Percentiles rank a stretch among this genome's conserved stretches.
Evolutionary conservation across 768 basidiomycete genomes (phyloP).

Genomic region (Asterophora parasitica): DNA sequence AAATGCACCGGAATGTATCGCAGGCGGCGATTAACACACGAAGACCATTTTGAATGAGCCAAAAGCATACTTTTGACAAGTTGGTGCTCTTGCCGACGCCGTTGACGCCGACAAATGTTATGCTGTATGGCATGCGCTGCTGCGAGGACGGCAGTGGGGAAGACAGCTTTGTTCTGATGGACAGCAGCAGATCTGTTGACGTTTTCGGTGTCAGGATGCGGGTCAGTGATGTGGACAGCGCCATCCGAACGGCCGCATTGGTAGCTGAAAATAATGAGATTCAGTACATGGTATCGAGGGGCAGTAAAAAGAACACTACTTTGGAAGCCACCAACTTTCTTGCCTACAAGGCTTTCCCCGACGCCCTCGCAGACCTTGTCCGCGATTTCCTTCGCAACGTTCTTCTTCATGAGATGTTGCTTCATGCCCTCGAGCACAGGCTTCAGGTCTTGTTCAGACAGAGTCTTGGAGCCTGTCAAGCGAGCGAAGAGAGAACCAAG

Average conservation of each 20-base stretch:
- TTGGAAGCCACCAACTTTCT: conserved; percentile 86
- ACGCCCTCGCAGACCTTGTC: conserved; percentile 94
- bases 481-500: conserved; percentile 80
- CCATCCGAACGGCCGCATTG: conserved; percentile 75
- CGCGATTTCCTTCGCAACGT: conserved; percentile 93
- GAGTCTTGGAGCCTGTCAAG: conserved; percentile 77
- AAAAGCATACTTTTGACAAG: conserved; percentile 96
- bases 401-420: conserved; percentile 97
- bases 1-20: conserved; percentile 84
- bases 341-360: conserved; percentile 84
- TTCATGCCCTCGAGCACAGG: conserved; percentile 94
- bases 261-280: conserved; percentile 49
- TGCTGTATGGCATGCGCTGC: conserved; percentile 81
- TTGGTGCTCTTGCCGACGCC: conserved; percentile 99
- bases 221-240: conserved; percentile 83
- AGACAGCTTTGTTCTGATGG: conserved; percentile 84
- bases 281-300: conserved; percentile 12
- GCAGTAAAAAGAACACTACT: conserved; percentile 43
- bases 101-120: conserved; percentile 97
- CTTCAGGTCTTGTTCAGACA: conserved; percentile 78
- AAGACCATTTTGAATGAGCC: conserved; percentile 94
- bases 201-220: conserved; percentile 95
- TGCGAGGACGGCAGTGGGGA: conserved; percentile 70
- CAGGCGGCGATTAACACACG: conserved; percentile 96
- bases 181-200: conserved; percentile 91